These are phyloP conservation scores for Hypomyces perniciosus DNA, from an alignment of 2,329 filamentous ascomycete genomes.

Conservation along the genomic window DNA sequence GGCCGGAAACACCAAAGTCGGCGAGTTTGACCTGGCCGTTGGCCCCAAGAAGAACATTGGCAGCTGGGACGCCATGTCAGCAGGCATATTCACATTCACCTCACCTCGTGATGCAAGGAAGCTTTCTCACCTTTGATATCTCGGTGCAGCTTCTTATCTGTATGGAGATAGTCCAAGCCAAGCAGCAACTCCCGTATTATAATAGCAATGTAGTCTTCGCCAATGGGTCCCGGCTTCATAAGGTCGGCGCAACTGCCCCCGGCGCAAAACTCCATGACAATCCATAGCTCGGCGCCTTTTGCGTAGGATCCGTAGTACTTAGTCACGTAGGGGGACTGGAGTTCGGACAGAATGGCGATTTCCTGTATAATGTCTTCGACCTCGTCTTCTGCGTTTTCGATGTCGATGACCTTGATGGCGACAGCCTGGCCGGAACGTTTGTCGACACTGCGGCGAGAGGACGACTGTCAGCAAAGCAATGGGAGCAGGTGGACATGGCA, in stretches of 20 bases:
- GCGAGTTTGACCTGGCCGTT: constrained; percentile 95
- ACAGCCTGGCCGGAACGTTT: constrained; percentile 89
- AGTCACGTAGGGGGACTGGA: constrained; percentile 93
- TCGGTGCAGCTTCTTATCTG: constrained; percentile 90
- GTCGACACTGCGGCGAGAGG: constrained; percentile 61
- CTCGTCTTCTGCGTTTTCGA: constrained; percentile 98
- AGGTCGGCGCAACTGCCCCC: constrained; percentile 94
- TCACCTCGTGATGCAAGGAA: neutral
- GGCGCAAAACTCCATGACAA: constrained; percentile 98
- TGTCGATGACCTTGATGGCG: constrained; percentile 97
- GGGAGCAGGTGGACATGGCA: neutral
- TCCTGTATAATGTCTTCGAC: constrained; percentile 99
- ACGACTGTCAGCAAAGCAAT: neutral
- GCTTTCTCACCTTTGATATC: constrained; percentile 82
- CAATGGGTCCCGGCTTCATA: constrained; percentile 86
- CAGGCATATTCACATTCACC: neutral
- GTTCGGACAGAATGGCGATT: constrained; percentile 92
- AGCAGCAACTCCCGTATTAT: constrained; percentile 85
- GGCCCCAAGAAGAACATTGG: constrained; percentile 82
- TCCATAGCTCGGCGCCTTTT: constrained; percentile 95
- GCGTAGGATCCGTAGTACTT: constrained; percentile 97
- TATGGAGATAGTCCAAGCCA: constrained; percentile 87
- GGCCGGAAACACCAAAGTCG: constrained; percentile 94
- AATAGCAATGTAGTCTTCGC: constrained; percentile 95
- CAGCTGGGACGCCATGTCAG: constrained; percentile 49